Percentiles rank a stretch among this genome's conserved stretches.
Evolutionary conservation across 805 yeast species (phyloP).

Genomic region (Teunomyces funiuensis): DNA sequence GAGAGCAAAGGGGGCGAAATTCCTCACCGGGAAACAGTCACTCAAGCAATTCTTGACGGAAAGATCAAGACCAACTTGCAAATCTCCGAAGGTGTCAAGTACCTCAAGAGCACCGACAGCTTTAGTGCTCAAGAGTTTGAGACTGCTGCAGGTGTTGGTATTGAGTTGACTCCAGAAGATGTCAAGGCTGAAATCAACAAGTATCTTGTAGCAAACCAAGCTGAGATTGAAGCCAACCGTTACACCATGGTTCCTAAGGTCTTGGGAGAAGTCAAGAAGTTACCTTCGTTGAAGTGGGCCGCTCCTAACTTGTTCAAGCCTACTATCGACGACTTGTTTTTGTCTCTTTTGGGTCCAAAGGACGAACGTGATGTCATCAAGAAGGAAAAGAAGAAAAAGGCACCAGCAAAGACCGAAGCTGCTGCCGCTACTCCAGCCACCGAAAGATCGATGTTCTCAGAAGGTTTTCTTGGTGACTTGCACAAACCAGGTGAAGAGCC

Average conservation of each 20-base stretch:
- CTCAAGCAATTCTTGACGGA: slow-evolving; percentile 62
- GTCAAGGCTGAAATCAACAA: slow-evolving; percentile 56
- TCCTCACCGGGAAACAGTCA: slow-evolving; percentile 50
- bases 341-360: slow-evolving; percentile 82
- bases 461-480: slow-evolving; percentile 92
- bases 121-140: slow-evolving; percentile 52
- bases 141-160: slow-evolving; percentile 74
- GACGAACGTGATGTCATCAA: slow-evolving; percentile 88
- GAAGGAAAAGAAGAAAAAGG: slow-evolving; percentile 66
- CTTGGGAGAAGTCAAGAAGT: slow-evolving; percentile 71
- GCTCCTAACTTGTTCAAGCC: slow-evolving; percentile 85
- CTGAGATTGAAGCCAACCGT: slow-evolving; percentile 65
- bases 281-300: slow-evolving; percentile 88
- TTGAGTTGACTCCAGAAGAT: slow-evolving; percentile 64
- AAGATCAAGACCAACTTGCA: slow-evolving; percentile 69
- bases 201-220: slow-evolving; percentile 60
- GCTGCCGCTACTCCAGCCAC: slow-evolving; percentile 19
- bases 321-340: slow-evolving; percentile 73
- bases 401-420: slow-evolving; percentile 16
- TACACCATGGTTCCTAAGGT: slow-evolving; percentile 77
- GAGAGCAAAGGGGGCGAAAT: slow-evolving; percentile 60
- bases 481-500: slow-evolving; percentile 96
- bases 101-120: slow-evolving; percentile 53
- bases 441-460: slow-evolving; percentile 79
- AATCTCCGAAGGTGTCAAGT: slow-evolving; percentile 77